A percentile compares a stretch with the other conserved stretches of the same genome.
Evolutionary conservation across 345 rosid genomes (phyloP).

Genomic region (Lenwebbia sp.): DNA sequence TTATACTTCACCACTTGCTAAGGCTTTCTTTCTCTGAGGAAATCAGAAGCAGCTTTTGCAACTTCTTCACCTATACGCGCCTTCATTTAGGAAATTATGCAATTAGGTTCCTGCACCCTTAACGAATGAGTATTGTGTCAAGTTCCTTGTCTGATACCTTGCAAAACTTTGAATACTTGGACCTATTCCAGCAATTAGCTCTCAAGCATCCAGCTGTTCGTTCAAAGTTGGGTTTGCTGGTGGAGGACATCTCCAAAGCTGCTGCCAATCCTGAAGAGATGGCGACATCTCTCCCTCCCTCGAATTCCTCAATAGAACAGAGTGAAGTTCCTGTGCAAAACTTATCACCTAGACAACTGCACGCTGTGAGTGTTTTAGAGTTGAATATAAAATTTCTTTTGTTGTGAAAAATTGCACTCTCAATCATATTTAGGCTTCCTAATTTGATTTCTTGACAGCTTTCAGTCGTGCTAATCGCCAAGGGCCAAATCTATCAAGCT

Average conservation of each 20-base stretch:
- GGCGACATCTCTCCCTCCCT: constrained; percentile 9
- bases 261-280: constrained; percentile 11
- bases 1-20: neutral
- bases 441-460: constrained; percentile 41
- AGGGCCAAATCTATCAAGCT: constrained; percentile 42
- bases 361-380: constrained; percentile 40
- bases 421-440: neutral
- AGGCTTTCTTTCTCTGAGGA: neutral
- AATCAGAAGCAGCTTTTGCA: neutral
- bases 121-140: neutral
- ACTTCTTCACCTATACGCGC: neutral
- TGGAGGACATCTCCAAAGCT: constrained; percentile 10
- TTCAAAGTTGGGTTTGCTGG: constrained; percentile 55
- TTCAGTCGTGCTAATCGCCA: constrained; percentile 45
- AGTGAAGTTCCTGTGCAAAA: constrained; percentile 21
- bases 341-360: constrained; percentile 45
- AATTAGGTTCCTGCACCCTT: neutral
- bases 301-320: constrained; percentile 15
- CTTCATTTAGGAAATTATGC: neutral
- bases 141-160: neutral
- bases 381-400: neutral
- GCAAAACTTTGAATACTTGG: neutral
- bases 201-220: constrained; percentile 53
- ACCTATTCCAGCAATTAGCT: constrained; percentile 40
- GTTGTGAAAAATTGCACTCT: neutral